phyloP scores from a whole-genome alignment of 139 green algal genomes.

The Trebouxia sp. region DNA sequence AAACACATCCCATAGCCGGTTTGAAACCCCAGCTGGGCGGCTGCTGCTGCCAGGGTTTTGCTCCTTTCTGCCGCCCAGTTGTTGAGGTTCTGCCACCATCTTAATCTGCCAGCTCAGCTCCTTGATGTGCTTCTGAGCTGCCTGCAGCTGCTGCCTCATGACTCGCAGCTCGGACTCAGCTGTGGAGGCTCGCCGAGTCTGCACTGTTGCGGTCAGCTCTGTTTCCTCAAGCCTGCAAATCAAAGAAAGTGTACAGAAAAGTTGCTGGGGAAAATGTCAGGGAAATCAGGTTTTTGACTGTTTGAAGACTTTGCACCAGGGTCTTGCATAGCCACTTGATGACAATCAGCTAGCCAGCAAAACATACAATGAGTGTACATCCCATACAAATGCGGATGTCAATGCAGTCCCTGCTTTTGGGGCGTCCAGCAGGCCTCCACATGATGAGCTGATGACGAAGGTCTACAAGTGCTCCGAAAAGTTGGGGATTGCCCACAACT shows the following conservation, averaged over 20 bases:
- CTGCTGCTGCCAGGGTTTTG: neutral
- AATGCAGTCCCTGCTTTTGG: too few species aligned
- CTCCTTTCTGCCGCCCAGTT: conserved; percentile 10
- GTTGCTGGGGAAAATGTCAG: neutral
- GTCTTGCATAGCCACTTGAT: too few species aligned
- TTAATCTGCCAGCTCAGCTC: conserved; percentile 52
- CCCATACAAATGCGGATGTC: too few species aligned
- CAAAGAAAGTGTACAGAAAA: neutral
- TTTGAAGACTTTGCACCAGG: too few species aligned
- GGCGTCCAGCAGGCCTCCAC: too few species aligned
- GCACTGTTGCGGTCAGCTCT: conserved; percentile 46
- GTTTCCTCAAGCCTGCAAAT: conserved; percentile 34
- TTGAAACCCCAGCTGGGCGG: neutral
- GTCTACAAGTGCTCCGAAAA: too few species aligned
- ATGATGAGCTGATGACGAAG: too few species aligned
- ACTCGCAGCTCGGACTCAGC: conserved; percentile 41
- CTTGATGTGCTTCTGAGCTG: conserved; percentile 44
- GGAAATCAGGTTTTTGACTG: neutral
- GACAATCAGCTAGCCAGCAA: too few species aligned
- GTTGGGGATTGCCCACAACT: too few species aligned
- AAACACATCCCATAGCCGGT: conserved; percentile 48
- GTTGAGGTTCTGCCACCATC: conserved; percentile 47
- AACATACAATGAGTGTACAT: too few species aligned
- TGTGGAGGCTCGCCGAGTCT: conserved; percentile 35
- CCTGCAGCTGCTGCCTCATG: conserved; percentile 40